These are phyloP conservation scores for Rhizopus microsporus DNA, from an alignment of 371 early-diverging fungal species.

Conservation along the genomic window DNA sequence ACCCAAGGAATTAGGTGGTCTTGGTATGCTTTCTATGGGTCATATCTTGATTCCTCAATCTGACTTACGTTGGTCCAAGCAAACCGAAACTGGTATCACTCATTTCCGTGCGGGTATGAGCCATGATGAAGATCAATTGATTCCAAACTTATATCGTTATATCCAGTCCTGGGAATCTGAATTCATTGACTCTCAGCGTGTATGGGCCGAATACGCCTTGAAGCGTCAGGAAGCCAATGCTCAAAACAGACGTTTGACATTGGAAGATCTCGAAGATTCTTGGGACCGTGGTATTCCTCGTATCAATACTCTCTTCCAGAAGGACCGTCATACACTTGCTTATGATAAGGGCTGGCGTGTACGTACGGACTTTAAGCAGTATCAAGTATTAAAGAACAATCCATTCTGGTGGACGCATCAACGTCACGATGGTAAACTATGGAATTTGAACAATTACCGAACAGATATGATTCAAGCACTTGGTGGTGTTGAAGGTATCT, in stretches of 20 bases:
- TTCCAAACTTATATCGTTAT: constrained; percentile 97
- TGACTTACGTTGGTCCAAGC: constrained; percentile 95
- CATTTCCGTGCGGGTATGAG: constrained; percentile 99
- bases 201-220: constrained; percentile 98
- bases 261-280: constrained; percentile 96
- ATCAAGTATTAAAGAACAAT: constrained; percentile 92
- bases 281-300: constrained; percentile 99
- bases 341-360: constrained; percentile 99
- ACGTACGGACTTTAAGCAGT: constrained; percentile 96
- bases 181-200: constrained; percentile 97
- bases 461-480: constrained; percentile 98
- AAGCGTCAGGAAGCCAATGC: constrained; percentile 96
- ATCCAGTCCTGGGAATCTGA: constrained; percentile 98
- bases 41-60: constrained; percentile 97
- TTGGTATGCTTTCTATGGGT: constrained; percentile 99
- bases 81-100: constrained; percentile 96
- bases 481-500: constrained; percentile 98
- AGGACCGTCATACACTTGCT: constrained; percentile 96
- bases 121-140: constrained; percentile 95
- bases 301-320: constrained; percentile 95
- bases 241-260: constrained; percentile 92
- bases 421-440: constrained; percentile 97
- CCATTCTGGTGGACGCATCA: constrained; percentile 96
- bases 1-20: constrained; percentile 90
- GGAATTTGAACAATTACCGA: constrained; percentile 96